Conservation (phyloP, 2,329 filamentous ascomycete species). For the Intubia oerlemansii region DNA sequence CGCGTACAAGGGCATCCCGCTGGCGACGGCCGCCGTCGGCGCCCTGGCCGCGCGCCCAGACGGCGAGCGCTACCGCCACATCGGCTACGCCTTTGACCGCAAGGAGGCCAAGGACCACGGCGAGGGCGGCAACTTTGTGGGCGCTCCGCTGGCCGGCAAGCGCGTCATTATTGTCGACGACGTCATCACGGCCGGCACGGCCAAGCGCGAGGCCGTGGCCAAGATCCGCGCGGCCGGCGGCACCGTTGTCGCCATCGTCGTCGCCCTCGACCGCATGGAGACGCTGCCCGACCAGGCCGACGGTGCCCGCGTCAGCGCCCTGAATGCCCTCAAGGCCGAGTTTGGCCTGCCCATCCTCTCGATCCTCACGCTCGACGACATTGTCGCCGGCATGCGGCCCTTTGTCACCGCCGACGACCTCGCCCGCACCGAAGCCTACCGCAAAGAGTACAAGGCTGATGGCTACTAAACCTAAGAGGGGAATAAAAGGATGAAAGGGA, state of each 20-base stretch:
- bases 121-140: constrained; percentile 84
- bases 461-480: constrained; percentile 9
- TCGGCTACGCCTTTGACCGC: constrained; percentile 80
- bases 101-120: constrained; percentile 95
- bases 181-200: constrained; percentile 88
- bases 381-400: constrained; percentile 46
- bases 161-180: constrained; percentile 83
- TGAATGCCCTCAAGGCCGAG: constrained; percentile 68
- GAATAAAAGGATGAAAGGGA: not conserved
- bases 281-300: constrained; percentile 43
- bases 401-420: constrained; percentile 41
- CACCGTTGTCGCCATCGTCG: constrained; percentile 64
- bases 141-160: constrained; percentile 66
- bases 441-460: constrained; percentile 38
- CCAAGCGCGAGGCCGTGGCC: constrained; percentile 75
- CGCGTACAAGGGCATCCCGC: constrained; percentile 90
- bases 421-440: constrained; percentile 51
- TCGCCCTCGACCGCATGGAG: constrained; percentile 75
- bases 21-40: constrained; percentile 46
- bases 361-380: constrained; percentile 68
- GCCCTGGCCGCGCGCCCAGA: constrained; percentile 17
- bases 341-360: constrained; percentile 65
- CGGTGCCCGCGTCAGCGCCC: constrained; percentile 57
- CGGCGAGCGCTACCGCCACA: constrained; percentile 30
- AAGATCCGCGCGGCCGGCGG: constrained; percentile 79